Evolutionary conservation across 441 rosid genomes (phyloP).

Genomic region (Aquilaria agallochum): DNA sequence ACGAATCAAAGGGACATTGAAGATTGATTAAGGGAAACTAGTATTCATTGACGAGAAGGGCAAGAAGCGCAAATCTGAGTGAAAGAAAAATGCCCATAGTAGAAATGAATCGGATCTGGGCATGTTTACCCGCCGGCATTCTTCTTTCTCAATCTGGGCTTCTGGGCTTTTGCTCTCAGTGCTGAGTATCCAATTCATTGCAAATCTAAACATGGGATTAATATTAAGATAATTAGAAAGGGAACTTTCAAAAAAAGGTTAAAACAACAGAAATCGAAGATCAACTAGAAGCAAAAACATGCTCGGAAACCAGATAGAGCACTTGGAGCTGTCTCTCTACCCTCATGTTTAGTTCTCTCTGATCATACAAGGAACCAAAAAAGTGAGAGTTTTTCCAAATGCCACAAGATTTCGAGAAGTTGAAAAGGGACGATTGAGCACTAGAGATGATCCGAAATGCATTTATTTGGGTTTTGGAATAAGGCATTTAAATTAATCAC

Average conservation of each 20-base stretch:
- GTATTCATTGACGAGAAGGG: too few relatives aligned
- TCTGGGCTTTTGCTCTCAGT: too few relatives aligned
- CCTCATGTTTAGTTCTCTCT: conserved; percentile 22
- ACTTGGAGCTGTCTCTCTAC: conserved; percentile 14
- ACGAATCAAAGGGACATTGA: too few relatives aligned
- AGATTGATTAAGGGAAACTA: too few relatives aligned
- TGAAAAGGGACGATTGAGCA: conserved; percentile 67
- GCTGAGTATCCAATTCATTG: too few relatives aligned
- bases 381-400: conserved; percentile 57
- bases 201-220: conserved; percentile 2
- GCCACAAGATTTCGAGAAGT: conserved; percentile 77
- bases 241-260: background rate
- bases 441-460: conserved; percentile 99
- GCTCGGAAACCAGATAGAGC: conserved; percentile 28
- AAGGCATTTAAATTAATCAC: too few relatives aligned
- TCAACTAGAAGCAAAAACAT: conserved; percentile 1
- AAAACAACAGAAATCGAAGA: conserved; percentile 14
- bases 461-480: conserved; percentile 5
- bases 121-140: too few relatives aligned
- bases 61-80: too few relatives aligned
- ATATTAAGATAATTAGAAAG: conserved; percentile 10
- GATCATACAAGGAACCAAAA: conserved; percentile 8
- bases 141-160: too few relatives aligned
- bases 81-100: too few relatives aligned
- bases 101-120: too few relatives aligned